Base-by-base conservation (phyloP, 2,329 filamentous ascomycete genomes). In the Aaosphaeria pasadenensis region DNA sequence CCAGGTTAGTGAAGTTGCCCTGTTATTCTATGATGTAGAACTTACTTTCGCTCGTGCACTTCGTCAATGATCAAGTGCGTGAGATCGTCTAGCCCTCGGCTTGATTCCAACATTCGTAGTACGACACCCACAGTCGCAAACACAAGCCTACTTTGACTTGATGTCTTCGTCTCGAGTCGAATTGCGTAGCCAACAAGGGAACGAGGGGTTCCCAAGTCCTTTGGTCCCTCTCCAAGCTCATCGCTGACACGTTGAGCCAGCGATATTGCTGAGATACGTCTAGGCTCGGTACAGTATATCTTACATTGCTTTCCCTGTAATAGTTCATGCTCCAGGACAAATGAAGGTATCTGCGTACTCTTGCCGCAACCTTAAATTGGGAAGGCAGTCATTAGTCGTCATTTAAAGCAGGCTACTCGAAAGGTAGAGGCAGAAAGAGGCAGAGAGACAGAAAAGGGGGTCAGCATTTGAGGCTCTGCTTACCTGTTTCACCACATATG, bases 41-140 rank as follows among this genome's bases (percentile, higher is more conserved):
- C 54, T 45, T 60, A 67, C 66, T 62, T 89, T 52, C 92, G 85
- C 69, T 99, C 94, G 64, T 99, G 94, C 2, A 97, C 92, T 71
- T 99, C 94, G 63, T 99, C 94, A n/a, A 99, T 84, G 41, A 99
- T 85, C 50, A 99, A 75, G 72, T 97, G 94, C 0, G 92, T 96
- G 45, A 99, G 86, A 54, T 96, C 92, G 48, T 84, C 82, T 39
- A 99, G 81, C 47, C 95, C 88, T 54, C 90, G 88, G 0, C 89
- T 88, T 6, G 87, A 86, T 69, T 99, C 94, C 11, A 99, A 78
- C 92, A 99, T 97, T 30, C 94, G 85, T 78, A 99, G 89, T n/a
- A 99, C 90, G 49, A 99, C 95, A 74, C 94, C 84, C 40, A 84
- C 83, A 28, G 83, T 96, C 45, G 94, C 94, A 71, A 91, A 99